These are phyloP conservation scores for Chionographis japonica DNA, from an alignment of 106 monocot genomes.

Conservation along the genomic window DNA sequence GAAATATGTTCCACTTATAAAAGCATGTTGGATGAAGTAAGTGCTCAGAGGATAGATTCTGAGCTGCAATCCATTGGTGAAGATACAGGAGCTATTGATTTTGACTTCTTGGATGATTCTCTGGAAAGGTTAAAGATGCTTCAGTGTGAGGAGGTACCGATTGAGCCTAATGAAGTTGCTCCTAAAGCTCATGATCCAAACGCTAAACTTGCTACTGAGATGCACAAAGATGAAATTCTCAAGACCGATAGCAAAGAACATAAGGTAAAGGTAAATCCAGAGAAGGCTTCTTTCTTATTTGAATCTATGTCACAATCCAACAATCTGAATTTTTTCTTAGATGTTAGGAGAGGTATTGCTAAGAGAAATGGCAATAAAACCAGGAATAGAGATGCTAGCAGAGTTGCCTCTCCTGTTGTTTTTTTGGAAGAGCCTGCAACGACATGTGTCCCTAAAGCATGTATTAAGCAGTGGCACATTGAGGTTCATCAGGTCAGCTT, in stretches of 20 bases:
- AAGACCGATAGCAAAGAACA: slow-evolving; percentile 6
- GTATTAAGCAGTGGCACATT: slow-evolving; percentile 22
- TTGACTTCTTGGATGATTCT: slow-evolving; percentile 51
- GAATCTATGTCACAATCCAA: slow-evolving; percentile 54
- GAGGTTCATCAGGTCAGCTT: slow-evolving; percentile 43
- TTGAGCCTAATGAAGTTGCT: slow-evolving; percentile 12
- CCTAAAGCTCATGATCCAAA: slow-evolving; percentile 8
- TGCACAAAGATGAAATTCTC: slow-evolving; percentile 9
- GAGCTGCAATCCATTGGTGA: slow-evolving; percentile 21
- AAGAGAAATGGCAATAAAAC: slow-evolving; percentile 10
- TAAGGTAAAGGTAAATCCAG: slow-evolving; percentile 13
- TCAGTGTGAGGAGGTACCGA: slow-evolving; percentile 25
- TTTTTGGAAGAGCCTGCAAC: slow-evolving; percentile 15
- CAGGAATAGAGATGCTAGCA: slow-evolving; percentile 9
- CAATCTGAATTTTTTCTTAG: slow-evolving; percentile 67
- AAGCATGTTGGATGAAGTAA: slow-evolving; percentile 35
- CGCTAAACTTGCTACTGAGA: slow-evolving; percentile 13
- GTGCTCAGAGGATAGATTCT: slow-evolving; percentile 4
- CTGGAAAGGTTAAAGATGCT: slow-evolving; percentile 12
- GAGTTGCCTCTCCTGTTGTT: slow-evolving; percentile 1
- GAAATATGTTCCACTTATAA: slow-evolving; percentile 52
- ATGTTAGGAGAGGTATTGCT: slow-evolving; percentile 38
- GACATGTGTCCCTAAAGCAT: slow-evolving; percentile 8
- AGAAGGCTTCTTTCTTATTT: slow-evolving; percentile 37
- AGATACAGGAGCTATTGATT: slow-evolving; percentile 10